Base-by-base conservation (phyloP, 2,329 filamentous ascomycete species). In the Botryotinia convoluta region DNA sequence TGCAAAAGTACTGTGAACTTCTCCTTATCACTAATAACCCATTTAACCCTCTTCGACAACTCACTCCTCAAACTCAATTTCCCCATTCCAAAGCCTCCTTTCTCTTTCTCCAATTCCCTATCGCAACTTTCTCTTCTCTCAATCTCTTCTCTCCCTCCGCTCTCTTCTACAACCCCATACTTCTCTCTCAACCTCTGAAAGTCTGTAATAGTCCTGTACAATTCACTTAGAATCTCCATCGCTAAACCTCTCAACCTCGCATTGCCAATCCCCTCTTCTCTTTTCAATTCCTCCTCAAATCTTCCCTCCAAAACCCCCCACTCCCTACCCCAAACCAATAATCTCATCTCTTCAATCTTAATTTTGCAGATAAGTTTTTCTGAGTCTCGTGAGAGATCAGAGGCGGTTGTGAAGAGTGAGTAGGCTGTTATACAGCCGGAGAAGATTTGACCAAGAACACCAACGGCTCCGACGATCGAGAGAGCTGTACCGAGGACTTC, bases 301-400 rank as follows among this genome's bases (percentile, higher is more conserved):
- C 76, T 80, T 8, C 84, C 84, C 78, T 86, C 84, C 16, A 83
- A 81, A 48, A 86, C 84, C 37, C 84, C 84, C 84, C 84, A 86
- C 75, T 85, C 83, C 45, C 84, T 79, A 29, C 84, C 84, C 84
- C 84, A 86, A 73, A 85, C 83, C 44, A 84, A 78, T 51, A 86
- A 81, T 6, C 84, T 81, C 83, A 84, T 85, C 81, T 86, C 84
- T 79, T 86, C 84, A 77, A 86, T 86, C 69, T 84, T 83, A 72
- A 86, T 83, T 77, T 86, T 86, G 80, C 84, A 85, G 61, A 84
- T 78, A 45, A 86, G 79, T 57, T 83, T 81, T 77, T 84, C 83
- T 74, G 81, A 82, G 77, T 86, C 84, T 35, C 78, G 78, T 73
- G 84, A 84, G n/a, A 85, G 79, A 64, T 84, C 82, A 59, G 80